These are phyloP conservation scores for Plantago ovata DNA, from an alignment of 257 asterid genomes.

Conservation along the genomic window DNA sequence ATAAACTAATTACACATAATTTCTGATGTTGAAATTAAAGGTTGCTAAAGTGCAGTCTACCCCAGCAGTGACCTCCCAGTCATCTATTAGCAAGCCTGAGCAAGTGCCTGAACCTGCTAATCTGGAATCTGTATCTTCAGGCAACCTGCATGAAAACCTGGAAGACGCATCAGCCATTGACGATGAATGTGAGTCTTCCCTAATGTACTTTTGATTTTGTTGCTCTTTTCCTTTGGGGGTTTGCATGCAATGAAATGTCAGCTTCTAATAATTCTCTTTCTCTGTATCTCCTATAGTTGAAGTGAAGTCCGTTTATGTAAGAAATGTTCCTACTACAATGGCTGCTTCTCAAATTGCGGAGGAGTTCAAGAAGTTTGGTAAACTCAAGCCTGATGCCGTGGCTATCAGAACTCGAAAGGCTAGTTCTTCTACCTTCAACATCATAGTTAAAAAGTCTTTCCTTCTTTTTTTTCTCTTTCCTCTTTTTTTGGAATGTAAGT, in stretches of 20 bases:
- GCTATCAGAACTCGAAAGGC: constrained; percentile 99
- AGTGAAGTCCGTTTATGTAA: constrained; percentile 85
- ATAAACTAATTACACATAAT: constrained; percentile 19
- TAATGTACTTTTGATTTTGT: constrained; percentile 10
- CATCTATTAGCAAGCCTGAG: constrained; percentile 41
- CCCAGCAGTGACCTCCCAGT: constrained; percentile 38
- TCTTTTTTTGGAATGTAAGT: constrained; percentile 4
- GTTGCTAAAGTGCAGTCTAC: constrained; percentile 67
- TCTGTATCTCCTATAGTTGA: constrained; percentile 50
- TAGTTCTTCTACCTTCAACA: constrained; percentile 22
- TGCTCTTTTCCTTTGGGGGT: constrained; percentile 2
- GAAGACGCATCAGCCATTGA: constrained; percentile 68
- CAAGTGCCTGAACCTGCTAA: constrained; percentile 46
- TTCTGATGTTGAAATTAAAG: constrained; percentile 36
- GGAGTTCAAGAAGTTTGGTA: constrained; percentile 91
- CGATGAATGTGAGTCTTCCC: constrained; percentile 60
- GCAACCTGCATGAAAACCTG: constrained; percentile 43
- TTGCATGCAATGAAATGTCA: constrained; percentile 1
- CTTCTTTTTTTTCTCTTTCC: too few relatives aligned
- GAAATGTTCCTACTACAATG: constrained; percentile 91
- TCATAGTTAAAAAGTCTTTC: background rate
- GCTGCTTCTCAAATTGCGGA: constrained; percentile 85
- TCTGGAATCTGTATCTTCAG: constrained; percentile 44
- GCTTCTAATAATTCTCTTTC: constrained; percentile 9
- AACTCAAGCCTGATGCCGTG: constrained; percentile 79